These are phyloP conservation scores for Cercospora zeina DNA, from an alignment of 2,329 filamentous ascomycete species.

Conservation along the genomic window DNA sequence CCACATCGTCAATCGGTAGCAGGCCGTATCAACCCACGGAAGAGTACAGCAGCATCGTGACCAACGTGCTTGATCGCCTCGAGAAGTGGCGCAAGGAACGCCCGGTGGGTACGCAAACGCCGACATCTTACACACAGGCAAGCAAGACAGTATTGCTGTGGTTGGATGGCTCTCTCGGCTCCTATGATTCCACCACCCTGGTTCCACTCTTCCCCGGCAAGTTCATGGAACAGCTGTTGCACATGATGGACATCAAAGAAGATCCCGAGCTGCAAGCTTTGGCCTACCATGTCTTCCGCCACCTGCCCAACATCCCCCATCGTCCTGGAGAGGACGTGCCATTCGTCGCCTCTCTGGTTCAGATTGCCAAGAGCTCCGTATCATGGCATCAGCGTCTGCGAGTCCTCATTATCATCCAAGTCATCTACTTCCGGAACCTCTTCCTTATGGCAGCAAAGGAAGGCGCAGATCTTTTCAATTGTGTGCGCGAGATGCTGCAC, in stretches of 20 bases:
- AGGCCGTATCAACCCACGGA: slow-evolving; percentile 77
- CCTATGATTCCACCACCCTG: slow-evolving; percentile 88
- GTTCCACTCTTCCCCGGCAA: slow-evolving; percentile 85
- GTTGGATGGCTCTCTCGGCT: slow-evolving; percentile 88
- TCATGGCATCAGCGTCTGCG: slow-evolving; percentile 96
- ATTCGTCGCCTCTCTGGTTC: slow-evolving; percentile 83
- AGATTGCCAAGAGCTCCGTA: slow-evolving; percentile 77
- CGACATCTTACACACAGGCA: slow-evolving; percentile 90
- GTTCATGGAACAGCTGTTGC: slow-evolving; percentile 88
- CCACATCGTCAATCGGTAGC: slow-evolving; percentile 76
- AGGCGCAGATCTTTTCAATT: slow-evolving; percentile 79
- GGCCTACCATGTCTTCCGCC: slow-evolving; percentile 94
- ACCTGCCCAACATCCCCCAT: slow-evolving; percentile 93
- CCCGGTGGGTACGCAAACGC: slow-evolving; percentile 83
- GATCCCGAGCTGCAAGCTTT: slow-evolving; percentile 92
- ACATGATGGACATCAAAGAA: slow-evolving; percentile 99
- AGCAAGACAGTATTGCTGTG: slow-evolving; percentile 95
- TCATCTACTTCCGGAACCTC: slow-evolving; percentile 94
- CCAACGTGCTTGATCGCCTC: slow-evolving; percentile 72
- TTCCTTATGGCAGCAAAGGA: slow-evolving; percentile 78
- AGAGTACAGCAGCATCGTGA: slow-evolving; percentile 71
- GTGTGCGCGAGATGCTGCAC: slow-evolving; percentile 92
- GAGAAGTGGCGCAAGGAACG: slow-evolving; percentile 87
- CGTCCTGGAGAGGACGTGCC: slow-evolving; percentile 77
- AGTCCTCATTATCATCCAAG: slow-evolving; percentile 96